Evolutionary conservation across 2,329 filamentous ascomycete genomes (phyloP).

Genomic region (Cladosporium sp.): DNA sequence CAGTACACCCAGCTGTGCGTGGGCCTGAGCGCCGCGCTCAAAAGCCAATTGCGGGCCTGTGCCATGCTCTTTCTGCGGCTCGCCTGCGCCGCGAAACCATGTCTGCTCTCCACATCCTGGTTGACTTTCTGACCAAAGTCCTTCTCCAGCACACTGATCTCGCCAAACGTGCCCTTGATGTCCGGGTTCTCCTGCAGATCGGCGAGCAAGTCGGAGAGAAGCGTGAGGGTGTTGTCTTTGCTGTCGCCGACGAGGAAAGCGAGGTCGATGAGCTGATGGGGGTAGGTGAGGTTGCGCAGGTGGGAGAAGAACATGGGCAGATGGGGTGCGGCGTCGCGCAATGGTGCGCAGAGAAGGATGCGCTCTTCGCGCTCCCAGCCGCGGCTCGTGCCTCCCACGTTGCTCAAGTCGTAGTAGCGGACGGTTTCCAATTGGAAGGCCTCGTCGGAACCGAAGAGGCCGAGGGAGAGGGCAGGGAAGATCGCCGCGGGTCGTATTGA

Average conservation of each 20-base stretch:
- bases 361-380: constrained; percentile 97
- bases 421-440: constrained; percentile 87
- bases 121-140: constrained; percentile 98
- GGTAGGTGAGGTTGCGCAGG: constrained; percentile 92
- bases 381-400: constrained; percentile 83
- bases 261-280: constrained; percentile 91
- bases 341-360: constrained; percentile 88
- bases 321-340: constrained; percentile 89
- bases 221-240: constrained; percentile 79
- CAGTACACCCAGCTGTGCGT: constrained; percentile 99
- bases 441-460: constrained; percentile 60
- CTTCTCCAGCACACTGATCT: constrained; percentile 97
- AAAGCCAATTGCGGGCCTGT: constrained; percentile 92
- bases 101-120: constrained; percentile 94
- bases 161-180: constrained; percentile 78
- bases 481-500: constrained; percentile 60
- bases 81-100: constrained; percentile 95
- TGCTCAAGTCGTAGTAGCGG: constrained; percentile 91
- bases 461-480: constrained; percentile 62
- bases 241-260: constrained; percentile 97
- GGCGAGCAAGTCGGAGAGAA: constrained; percentile 71
- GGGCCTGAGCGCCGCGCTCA: constrained; percentile 87
- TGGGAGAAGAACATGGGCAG: constrained; percentile 99
- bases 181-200: constrained; percentile 77
- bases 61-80: constrained; percentile 95